Evolutionary conservation across 176 grass and related monocot species (phyloP).

Genomic region (Ananas comosus): DNA sequence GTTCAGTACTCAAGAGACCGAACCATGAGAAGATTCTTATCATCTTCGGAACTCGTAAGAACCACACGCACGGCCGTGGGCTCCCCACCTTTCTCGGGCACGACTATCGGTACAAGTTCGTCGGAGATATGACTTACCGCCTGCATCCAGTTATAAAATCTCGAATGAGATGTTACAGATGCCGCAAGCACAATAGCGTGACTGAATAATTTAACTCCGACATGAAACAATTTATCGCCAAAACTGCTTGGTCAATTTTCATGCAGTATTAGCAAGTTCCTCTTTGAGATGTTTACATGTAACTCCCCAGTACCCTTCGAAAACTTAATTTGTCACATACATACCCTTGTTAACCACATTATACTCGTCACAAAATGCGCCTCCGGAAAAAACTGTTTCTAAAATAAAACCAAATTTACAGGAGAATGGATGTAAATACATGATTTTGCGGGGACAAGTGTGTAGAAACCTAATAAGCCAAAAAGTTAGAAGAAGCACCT

Average conservation of each 20-base stretch:
- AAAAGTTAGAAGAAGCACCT: constrained; percentile 25
- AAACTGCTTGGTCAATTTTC: too few relatives aligned
- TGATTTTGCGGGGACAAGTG: too few relatives aligned
- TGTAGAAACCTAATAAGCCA: too few relatives aligned
- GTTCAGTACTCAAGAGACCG: constrained; percentile 20
- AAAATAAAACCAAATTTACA: too few relatives aligned
- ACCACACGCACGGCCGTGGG: constrained; percentile 51
- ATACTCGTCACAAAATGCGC: too few relatives aligned
- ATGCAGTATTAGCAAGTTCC: too few relatives aligned
- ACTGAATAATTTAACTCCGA: not conserved
- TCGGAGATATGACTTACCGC: constrained; percentile 40
- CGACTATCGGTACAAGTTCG: constrained; percentile 64
- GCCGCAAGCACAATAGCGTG: not conserved
- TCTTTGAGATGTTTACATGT: too few relatives aligned
- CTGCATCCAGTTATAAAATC: constrained; percentile 37
- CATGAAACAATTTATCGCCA: not conserved
- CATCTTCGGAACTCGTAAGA: constrained; percentile 69
- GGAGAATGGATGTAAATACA: too few relatives aligned
- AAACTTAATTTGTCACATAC: too few relatives aligned
- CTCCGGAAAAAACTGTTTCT: too few relatives aligned
- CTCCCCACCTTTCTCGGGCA: constrained; percentile 48
- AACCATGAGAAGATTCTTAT: constrained; percentile 88
- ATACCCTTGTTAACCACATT: too few relatives aligned
- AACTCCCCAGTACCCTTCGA: too few relatives aligned
- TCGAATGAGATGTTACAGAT: not conserved